Conservation (phyloP, 176 grass and related monocot species). For the Panicum miliaceum region DNA sequence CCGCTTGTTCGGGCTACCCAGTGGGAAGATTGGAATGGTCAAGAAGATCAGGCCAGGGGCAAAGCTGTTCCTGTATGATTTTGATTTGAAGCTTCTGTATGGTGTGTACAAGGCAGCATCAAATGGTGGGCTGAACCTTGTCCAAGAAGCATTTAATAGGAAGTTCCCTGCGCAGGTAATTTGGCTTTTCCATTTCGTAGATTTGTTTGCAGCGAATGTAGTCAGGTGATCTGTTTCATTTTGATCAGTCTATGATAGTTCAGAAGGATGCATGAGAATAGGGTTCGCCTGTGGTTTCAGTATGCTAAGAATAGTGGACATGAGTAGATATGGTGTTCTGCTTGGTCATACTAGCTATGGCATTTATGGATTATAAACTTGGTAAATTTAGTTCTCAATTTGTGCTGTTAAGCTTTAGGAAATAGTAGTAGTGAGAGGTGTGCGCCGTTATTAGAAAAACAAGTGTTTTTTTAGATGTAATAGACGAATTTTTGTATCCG, state of each 20-base stretch:
- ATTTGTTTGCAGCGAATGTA: constrained; percentile 7
- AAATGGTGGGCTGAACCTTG: constrained; percentile 64
- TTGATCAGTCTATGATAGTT: not conserved
- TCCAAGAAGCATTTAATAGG: constrained; percentile 48
- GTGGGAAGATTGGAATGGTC: constrained; percentile 51
- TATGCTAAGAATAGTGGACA: constrained; percentile 3
- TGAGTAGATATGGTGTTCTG: constrained; percentile 9
- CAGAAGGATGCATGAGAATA: not conserved
- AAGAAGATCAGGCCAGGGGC: constrained; percentile 59
- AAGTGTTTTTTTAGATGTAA: constrained; percentile 6
- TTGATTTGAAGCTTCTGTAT: constrained; percentile 78
- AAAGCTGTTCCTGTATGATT: constrained; percentile 80
- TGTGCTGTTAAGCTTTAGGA: constrained; percentile 8
- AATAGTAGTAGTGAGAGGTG: constrained; percentile 5
- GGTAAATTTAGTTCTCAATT: constrained; percentile 10
- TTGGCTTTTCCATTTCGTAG: constrained; percentile 28
- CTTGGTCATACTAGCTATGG: not conserved
- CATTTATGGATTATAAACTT: constrained; percentile 9
- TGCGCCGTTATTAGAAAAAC: constrained; percentile 14
- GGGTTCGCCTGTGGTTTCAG: not conserved
- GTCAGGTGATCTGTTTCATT: constrained; percentile 13
- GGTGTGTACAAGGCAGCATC: constrained; percentile 66
- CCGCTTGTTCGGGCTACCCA: constrained; percentile 62
- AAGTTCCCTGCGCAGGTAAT: constrained; percentile 78
- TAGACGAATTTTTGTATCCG: not conserved